phyloP scores from a whole-genome alignment of 78 protist genomes.

The Dictyostelium intermedium region DNA sequence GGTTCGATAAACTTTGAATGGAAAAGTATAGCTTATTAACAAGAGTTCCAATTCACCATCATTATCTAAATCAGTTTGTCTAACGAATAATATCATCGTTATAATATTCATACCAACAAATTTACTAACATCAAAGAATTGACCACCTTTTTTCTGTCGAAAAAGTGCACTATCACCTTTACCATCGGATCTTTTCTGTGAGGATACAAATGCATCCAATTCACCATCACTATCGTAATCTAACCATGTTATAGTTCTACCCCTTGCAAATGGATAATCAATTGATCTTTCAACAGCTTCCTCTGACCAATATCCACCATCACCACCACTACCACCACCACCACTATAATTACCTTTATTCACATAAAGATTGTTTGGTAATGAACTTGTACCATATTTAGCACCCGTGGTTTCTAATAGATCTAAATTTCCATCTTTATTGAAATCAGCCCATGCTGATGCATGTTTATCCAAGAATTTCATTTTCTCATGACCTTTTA shows the following conservation, averaged over 20 bases:
- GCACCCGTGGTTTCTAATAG: conserved; percentile 63
- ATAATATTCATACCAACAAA: background rate
- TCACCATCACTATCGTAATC: conserved; percentile 63
- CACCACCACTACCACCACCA: background rate
- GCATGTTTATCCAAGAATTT: conserved; percentile 66
- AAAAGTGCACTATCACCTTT: conserved; percentile 42
- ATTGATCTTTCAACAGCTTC: conserved; percentile 18
- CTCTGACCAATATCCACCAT: background rate
- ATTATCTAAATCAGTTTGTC: conserved; percentile 51
- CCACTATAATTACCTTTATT: background rate
- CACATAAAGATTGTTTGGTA: conserved; percentile 33
- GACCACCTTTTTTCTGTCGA: background rate
- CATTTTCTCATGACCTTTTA: background rate
- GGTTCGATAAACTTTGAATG: conserved; percentile 54
- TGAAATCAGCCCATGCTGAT: conserved; percentile 72
- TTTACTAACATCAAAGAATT: conserved; percentile 21
- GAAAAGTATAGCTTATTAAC: conserved; percentile 42
- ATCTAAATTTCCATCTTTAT: conserved; percentile 66
- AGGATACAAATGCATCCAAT: conserved; percentile 57
- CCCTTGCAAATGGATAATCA: conserved; percentile 70
- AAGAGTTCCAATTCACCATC: conserved; percentile 65
- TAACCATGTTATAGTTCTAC: conserved; percentile 58
- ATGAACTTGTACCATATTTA: conserved; percentile 32
- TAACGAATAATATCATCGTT: conserved; percentile 19
- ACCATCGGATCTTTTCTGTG: conserved; percentile 40